These are phyloP conservation scores for Pestalotiopsis sp. DNA, from an alignment of 2,329 filamentous ascomycete genomes.

Conservation along the genomic window DNA sequence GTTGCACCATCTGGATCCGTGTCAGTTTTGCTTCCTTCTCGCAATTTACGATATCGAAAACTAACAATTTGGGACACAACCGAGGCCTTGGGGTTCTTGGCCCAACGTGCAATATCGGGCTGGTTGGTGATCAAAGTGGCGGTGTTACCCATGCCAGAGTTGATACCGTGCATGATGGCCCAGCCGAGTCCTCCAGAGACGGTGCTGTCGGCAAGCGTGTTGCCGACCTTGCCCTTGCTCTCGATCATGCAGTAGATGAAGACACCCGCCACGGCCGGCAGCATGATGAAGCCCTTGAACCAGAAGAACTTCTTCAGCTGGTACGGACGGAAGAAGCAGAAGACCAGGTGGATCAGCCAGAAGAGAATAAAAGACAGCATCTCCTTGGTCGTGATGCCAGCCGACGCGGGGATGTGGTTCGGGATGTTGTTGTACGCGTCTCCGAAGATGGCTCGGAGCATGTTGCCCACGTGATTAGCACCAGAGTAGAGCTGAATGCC, in stretches of 20 bases:
- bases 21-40: not conserved
- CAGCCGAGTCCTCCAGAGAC: conserved; percentile 6
- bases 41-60: not conserved
- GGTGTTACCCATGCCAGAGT: conserved; percentile 8
- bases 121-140: conserved; percentile 10
- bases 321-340: conserved; percentile 43
- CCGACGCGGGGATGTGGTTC: conserved; percentile 34
- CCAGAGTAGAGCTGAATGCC: conserved; percentile 9
- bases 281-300: conserved; percentile 40
- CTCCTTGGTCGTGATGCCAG: conserved; percentile 37
- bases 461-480: conserved; percentile 3
- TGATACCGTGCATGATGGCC: conserved; percentile 10
- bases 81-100: conserved; percentile 2
- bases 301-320: conserved; percentile 44
- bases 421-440: conserved; percentile 36
- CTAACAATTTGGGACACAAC: conserved; percentile 2
- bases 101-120: conserved; percentile 8
- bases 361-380: conserved; percentile 39
- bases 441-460: conserved; percentile 30
- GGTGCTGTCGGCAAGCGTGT: not conserved
- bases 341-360: conserved; percentile 39
- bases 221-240: not conserved
- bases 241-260: conserved; percentile 12
- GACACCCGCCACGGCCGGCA: conserved; percentile 29
- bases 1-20: conserved; percentile 2